phyloP scores from a whole-genome alignment of 768 basidiomycete genomes.

The Phylloporus sp. region DNA sequence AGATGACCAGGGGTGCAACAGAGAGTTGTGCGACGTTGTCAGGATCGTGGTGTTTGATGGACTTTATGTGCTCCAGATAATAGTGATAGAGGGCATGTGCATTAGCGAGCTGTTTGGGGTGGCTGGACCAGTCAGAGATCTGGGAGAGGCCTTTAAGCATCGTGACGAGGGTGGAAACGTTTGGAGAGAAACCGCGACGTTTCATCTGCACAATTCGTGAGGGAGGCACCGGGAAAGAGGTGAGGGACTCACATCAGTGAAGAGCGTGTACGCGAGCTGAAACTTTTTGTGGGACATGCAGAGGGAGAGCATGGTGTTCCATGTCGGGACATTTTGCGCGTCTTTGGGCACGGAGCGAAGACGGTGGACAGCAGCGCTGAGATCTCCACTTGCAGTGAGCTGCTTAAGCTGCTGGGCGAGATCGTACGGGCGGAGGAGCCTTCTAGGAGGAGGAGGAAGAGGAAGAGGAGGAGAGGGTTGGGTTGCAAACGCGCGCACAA shows the following conservation, averaged over 20 bases:
- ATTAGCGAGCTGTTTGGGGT: constrained; percentile 58
- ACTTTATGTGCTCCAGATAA: constrained; percentile 48
- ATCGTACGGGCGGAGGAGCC: constrained; percentile 57
- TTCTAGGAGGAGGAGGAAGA: constrained; percentile 1
- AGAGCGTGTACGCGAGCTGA: constrained; percentile 62
- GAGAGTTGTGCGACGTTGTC: constrained; percentile 45
- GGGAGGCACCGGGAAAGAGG: constrained; percentile 11
- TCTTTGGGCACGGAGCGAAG: constrained; percentile 69
- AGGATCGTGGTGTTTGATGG: constrained; percentile 47
- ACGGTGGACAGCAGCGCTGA: constrained; percentile 61
- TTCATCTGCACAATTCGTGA: constrained; percentile 60
- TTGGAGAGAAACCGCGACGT: constrained; percentile 72
- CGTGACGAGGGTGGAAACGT: constrained; percentile 61
- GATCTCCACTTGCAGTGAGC: constrained; percentile 49
- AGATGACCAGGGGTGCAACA: constrained; percentile 48
- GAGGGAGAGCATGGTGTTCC: constrained; percentile 76
- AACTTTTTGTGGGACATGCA: constrained; percentile 54
- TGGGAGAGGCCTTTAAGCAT: constrained; percentile 62
- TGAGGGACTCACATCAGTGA: constrained; percentile 52
- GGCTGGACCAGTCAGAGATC: constrained; percentile 56
- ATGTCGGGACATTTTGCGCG: constrained; percentile 70
- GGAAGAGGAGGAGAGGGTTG: not conserved
- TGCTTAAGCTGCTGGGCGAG: constrained; percentile 57
- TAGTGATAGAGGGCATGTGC: constrained; percentile 59
- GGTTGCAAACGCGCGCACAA: constrained; percentile 5